Base-by-base conservation (phyloP, 2,329 filamentous ascomycete species). In the Hypoxylon sp. region DNA sequence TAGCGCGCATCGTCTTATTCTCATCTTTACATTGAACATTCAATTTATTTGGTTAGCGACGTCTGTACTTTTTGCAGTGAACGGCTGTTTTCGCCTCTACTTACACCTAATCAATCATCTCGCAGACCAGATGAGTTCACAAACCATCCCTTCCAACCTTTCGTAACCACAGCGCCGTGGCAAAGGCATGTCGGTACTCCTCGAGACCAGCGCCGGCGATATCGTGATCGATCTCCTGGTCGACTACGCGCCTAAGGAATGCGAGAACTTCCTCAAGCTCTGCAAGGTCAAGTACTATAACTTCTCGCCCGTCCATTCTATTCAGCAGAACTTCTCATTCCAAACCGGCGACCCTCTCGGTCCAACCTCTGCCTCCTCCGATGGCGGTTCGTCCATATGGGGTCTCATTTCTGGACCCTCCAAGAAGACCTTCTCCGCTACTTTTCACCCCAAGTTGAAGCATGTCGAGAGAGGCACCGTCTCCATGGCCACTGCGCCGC, bases 221-320 rank as follows among this genome's bases (percentile, higher is more conserved):
- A 91, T 99, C 75, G 95, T 97, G 70, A 93, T 98, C 74, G 95
- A 99, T 78, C 85, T 99, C 22, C 83, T 97, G 65, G 89, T 96
- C 53, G 92, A 97, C 72, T 92, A 95, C 76, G 92, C 93, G 40
- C 96, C 95, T 1, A 95, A 90, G 78, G 89, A 93, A 72, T 98
- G 95, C 83, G 92, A 97, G 81, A 99, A 98, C 85, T 98, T 99
- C 79, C 84, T 99, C 61, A 98, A 99, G 85, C 92, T 99, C 73
- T 97, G 96, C 88, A 98, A 98, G 82, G 84, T 93, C 80, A 99
- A 97, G 83, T 99, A 98, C 82, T 99, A 97, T 88, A 98, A 98
- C 83, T 98, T 96, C 79, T 90, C 93, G 4, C 96, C 95, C 24
- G 83, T 98, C 57, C 93, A 97, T 81, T 93, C 91, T 71, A 88